Percentiles rank a stretch among this genome's conserved stretches.
These are phyloP conservation scores for Colletotrichum sojae DNA, from an alignment of 2,329 filamentous ascomycete species.

Conservation along the genomic window DNA sequence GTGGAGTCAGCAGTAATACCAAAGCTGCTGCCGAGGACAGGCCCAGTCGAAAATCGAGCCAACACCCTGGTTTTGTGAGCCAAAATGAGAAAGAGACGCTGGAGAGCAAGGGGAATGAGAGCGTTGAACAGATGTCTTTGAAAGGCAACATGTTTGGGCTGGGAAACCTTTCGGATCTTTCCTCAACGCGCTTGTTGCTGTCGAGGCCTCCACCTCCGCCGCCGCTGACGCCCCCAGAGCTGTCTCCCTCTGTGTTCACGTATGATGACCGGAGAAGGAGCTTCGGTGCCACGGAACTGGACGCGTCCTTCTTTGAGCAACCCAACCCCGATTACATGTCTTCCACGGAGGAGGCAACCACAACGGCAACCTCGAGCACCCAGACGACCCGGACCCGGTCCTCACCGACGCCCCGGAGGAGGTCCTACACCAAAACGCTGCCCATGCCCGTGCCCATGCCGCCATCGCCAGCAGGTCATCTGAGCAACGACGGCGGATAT, in stretches of 20 bases:
- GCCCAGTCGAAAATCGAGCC: conserved; percentile 6
- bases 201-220: conserved; percentile 60
- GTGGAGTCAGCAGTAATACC: conserved; percentile 47
- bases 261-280: conserved; percentile 57
- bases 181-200: conserved; percentile 42
- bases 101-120: background rate
- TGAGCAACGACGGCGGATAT: conserved; percentile 39
- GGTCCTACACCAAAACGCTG: conserved; percentile 60
- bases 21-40: conserved; percentile 28
- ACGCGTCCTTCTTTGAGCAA: conserved; percentile 61
- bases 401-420: conserved; percentile 54
- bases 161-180: conserved; percentile 27
- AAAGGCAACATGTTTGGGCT: background rate
- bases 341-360: conserved; percentile 47
- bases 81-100: conserved; percentile 13
- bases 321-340: conserved; percentile 65
- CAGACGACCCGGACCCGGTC: conserved; percentile 43
- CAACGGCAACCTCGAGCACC: conserved; percentile 43
- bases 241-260: conserved; percentile 58
- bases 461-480: conserved; percentile 39
- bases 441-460: conserved; percentile 51
- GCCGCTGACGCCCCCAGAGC: conserved; percentile 64
- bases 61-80: conserved; percentile 21
- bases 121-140: background rate
- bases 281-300: conserved; percentile 51